Base-by-base conservation (phyloP, 768 basidiomycete genomes). In the Dentipellis sp. region DNA sequence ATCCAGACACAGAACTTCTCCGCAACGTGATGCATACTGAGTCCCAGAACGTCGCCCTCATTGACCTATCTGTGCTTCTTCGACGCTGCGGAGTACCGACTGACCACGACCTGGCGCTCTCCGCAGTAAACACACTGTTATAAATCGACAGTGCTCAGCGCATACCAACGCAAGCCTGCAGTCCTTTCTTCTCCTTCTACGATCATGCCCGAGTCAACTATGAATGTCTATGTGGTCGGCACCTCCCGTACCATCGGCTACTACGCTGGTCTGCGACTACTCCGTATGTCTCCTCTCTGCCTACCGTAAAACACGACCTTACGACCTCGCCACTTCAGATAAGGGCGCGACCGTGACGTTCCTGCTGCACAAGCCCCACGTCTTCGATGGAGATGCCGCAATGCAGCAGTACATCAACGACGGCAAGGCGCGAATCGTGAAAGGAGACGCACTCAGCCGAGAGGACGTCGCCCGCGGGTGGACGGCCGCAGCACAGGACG, bases 271-370 rank as follows among this genome's bases (percentile, higher is more conserved):
- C 42, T 67, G 16, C 56, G 68, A 16, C 64, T 73, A 1, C 66
- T 72, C 9, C 59, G 71, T 72, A 50, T 4, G 69, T 61, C 23
- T 29, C 42, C 22, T 8, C 19, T 47, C 23, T 4, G 21, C 19
- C 34, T 3, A 19, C 14, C 23, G n/a, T 22, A 10, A 11, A 19
- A 8, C 10, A 19, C 22, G 40, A 51, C 56, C 3, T 45, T 37
- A 9, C 17, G 22, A 4, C 17, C 35, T 21, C 14, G 46, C 49
- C 50, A 45, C 50, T 51, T 19, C 60, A 87, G 86, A 71, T 4
- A 67, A 74, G 51, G 84, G 85, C 38, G 73, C 78, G 3, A 80
- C 74, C 1, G 80, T 87, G 0, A 84, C 83, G 0, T 86, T 83
- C 61, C 72, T 87, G 10, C 72, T 88, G 37, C 79, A 86, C 34